Base-by-base conservation (phyloP, 306 rosid genomes). In the Oemleria cerasiformis region DNA sequence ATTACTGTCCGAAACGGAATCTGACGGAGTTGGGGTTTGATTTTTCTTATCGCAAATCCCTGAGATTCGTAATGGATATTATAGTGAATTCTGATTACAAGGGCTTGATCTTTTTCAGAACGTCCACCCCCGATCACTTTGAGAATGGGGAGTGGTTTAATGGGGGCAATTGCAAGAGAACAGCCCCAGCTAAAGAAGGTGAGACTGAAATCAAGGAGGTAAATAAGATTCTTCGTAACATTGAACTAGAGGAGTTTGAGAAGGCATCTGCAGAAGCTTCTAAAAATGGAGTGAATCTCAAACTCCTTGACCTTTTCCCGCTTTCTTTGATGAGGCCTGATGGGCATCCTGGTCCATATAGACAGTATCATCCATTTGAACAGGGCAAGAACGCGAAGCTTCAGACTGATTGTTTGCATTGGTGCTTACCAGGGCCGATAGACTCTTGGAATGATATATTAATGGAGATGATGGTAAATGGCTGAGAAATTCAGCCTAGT, bases 371-470 rank as follows among this genome's bases (percentile, higher is more conserved):
- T 68, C 99, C 97, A 62, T 95, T 81, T 76, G 96, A 83, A 5
- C 70, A 66, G 13, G 84, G 59, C 66, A 61, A 81, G 77, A 81
- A 85, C 36, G 88, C 80, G 13, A 78, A 79, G 66, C 86, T 89
- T 43, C 96, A 83, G 87, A 89, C 60, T 48, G 99, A 95, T 87
- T 95, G 99, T 78, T 63, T 95, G 84, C 99, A 95, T 77, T 95
- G 99, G 99, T 95, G 99, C 80, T 83, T 92, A 34, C 99, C 99
- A 0, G 99, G 99, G 41, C 97, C 99, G 20, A 91, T 95, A 30
- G 97, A 95, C 61, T 75, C 89, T 34, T 95, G 99, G 99, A 95
- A 89, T 60, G 97, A 95, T 54, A 75, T 95, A 59, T 70, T 95
- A 42, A 95, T 91, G 99, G 85, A 85, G 69, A 95, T 95, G 90